These are phyloP conservation scores for Oenanthe sinensis DNA, from an alignment of 129 eudicot genomes.

Conservation along the genomic window DNA sequence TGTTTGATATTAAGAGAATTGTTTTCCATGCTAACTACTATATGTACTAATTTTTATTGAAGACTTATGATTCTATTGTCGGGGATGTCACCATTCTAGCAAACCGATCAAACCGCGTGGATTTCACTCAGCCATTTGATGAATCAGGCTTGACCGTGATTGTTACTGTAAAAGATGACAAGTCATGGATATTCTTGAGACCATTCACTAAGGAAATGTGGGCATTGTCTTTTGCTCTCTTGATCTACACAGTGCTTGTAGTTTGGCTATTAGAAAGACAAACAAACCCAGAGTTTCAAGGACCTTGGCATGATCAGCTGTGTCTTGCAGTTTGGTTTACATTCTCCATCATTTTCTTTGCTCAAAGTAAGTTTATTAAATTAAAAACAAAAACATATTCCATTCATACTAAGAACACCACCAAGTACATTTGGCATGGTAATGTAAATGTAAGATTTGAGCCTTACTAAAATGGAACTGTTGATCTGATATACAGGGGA, in stretches of 20 bases:
- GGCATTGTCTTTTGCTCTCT: conserved; percentile 29
- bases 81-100: conserved; percentile 45
- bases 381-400: not conserved
- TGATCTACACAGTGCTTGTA: conserved; percentile 35
- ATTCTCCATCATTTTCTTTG: conserved; percentile 27
- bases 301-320: conserved; percentile 22
- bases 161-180: not conserved
- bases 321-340: conserved; percentile 29
- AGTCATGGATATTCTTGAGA: conserved; percentile 28
- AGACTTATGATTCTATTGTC: conserved; percentile 35
- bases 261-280: conserved; percentile 45
- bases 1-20: not conserved
- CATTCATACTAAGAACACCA: not conserved
- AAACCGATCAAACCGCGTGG: conserved; percentile 22
- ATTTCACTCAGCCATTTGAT: conserved; percentile 45
- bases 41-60: not conserved
- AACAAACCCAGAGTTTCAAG: conserved; percentile 22
- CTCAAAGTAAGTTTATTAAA: conserved; percentile 23
- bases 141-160: conserved; percentile 51
- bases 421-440: not conserved
- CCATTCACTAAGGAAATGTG: conserved; percentile 48
- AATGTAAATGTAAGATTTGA: not conserved
- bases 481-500: conserved; percentile 14
- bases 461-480: not conserved
- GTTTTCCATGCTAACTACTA: not conserved